Evolutionary conservation across 306 rosid species (phyloP).

Genomic region (Betula pendula): DNA sequence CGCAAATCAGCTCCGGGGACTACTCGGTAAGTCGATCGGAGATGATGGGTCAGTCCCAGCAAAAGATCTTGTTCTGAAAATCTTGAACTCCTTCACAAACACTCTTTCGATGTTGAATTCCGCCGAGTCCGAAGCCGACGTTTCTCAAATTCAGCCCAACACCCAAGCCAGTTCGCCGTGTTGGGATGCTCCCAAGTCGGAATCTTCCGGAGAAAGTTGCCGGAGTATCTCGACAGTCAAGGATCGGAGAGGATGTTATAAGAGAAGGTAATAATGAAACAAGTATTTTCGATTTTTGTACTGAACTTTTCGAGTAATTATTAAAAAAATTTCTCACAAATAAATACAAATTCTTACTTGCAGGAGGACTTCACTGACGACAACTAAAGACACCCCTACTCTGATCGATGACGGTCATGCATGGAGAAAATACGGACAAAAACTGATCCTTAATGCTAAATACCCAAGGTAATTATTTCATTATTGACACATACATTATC

Average conservation of each 20-base stretch:
- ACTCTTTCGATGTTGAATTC: slow-evolving; percentile 36
- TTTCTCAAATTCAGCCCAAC: slow-evolving; percentile 4
- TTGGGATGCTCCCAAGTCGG: slow-evolving; percentile 31
- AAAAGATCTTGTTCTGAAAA: slow-evolving; percentile 34
- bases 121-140: slow-evolving; percentile 5
- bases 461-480: slow-evolving; percentile 43
- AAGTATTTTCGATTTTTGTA: neutral
- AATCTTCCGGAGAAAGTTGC: slow-evolving; percentile 47
- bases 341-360: slow-evolving; percentile 10
- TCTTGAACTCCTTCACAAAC: slow-evolving; percentile 42
- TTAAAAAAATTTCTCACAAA: neutral
- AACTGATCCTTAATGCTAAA: slow-evolving; percentile 38
- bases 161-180: neutral
- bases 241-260: slow-evolving; percentile 54
- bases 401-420: slow-evolving; percentile 57
- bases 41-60: slow-evolving; percentile 9
- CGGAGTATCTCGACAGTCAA: slow-evolving; percentile 27
- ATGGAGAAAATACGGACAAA: slow-evolving; percentile 88
- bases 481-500: too few relatives aligned
- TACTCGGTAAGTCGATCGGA: neutral
- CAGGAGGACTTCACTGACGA: slow-evolving; percentile 48
- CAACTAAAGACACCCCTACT: slow-evolving; percentile 39
- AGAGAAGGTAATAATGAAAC: slow-evolving; percentile 49
- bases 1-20: slow-evolving; percentile 32
- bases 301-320: neutral